Evolutionary conservation across 2,329 filamentous ascomycete species (phyloP), one percentile per base, ranked within the genome.

Genomic region (Diaporthe caulivora): DNA sequence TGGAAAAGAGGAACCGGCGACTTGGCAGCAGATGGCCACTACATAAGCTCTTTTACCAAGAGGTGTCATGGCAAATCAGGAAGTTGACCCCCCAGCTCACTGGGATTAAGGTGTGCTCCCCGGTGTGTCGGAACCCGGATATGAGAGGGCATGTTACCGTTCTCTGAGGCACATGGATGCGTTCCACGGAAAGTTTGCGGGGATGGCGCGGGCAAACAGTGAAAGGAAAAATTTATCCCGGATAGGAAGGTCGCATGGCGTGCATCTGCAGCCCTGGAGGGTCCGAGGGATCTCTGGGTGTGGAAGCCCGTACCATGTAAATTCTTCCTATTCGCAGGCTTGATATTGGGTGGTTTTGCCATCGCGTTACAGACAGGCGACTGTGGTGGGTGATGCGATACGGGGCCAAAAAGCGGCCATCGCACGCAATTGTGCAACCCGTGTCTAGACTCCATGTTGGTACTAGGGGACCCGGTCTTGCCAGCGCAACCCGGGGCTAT

Each of bases 171-270:
- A 11, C 31, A 10, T 58, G 29, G 6, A 42, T 10, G 24, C n/a
- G 17, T 55, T 47, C 26, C 53, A 17, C 21, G 51, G 17, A 3
- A 15, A 18, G 17, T 9, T 29, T 51, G 60, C 5, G 37, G 8
- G 65, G 17, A 51, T 44, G 64, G 64, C 26, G 29, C 24, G 31
- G 21, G 13, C 37, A 24, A 24, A 31, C 10, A 58, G 55, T 17
- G 13, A 18, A 26, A 3, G 31, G 37, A 53, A 15, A 18, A 10
- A 17, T 68, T 3, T 26, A 13, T 26, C 67, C 67, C 18, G 17
- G 54, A 70, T 70, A 70, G 54, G 67, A 70, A 70, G 53, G 67
- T 70, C 18, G 53, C 10, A 60, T 24, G 21, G n/a, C 11, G 18
- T 26, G 29, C 9, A 10, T 5, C 24, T 58, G 67, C 54, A 51